Evolutionary conservation across 495 filamentous ascomycete species (phyloP), one percentile per base, ranked within the genome.

Genomic region (Annulohypoxylon maeteangense): DNA sequence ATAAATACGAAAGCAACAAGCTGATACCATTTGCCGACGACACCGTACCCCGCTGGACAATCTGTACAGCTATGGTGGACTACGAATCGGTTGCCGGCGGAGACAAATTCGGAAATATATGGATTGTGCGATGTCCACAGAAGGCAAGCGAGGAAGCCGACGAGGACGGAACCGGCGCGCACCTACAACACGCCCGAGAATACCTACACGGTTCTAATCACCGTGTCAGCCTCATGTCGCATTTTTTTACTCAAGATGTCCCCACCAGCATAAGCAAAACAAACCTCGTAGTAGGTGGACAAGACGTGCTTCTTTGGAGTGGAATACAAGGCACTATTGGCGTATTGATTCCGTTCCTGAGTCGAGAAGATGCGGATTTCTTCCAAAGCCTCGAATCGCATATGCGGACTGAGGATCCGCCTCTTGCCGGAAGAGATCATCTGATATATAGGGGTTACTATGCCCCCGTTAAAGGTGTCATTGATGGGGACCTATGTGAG

Each of bases 401-500:
- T 67, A 82, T 99, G 81, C 87, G 93, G 51, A 86, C 83, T 16
- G 93, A 97, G 70, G 91, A 97, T 70, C 86, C 94, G 20, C 93
- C 94, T 11, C 84, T 97, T 22, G 93, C 93, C 8, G 95, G 96
- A 29, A 87, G 96, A 64, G 96, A 98, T 78, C 95, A 99, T 79
- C 80, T 99, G 29, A 95, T 97, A 50, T 99, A 97, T 75, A 86
- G 96, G 59, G 88, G 93, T 48, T 99, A 98, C 77, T 98, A 99
- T 77, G 92, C 91, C n/a, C 96, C 96, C 1, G 93, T 95, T 12
- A 99, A 99, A 85, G 93, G 93, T 0, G 89, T 97, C 27, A 96
- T 99, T 76, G 96, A 99, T 79, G 96, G 96, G n/a, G 96, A 99
- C 83, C 83, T 99, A 66, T 97, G 94, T 76, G 96, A 99, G 84